Conservation (phyloP, 2,329 filamentous ascomycete genomes). For the Neonectria magnoliae region DNA sequence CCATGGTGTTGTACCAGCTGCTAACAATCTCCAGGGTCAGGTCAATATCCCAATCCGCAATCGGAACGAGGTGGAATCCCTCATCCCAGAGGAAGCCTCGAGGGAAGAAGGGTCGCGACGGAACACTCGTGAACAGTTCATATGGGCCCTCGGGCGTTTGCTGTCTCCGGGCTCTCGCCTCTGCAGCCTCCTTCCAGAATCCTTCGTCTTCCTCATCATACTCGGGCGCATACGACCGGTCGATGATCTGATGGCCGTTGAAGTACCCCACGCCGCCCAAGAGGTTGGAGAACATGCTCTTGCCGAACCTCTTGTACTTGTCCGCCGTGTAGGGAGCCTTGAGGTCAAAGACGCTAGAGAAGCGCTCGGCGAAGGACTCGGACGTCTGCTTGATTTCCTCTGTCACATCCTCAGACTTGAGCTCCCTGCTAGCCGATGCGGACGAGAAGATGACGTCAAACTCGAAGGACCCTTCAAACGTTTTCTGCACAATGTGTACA, state of each 20-base stretch:
- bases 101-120: constrained; percentile 95
- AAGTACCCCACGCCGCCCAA: constrained; percentile 97
- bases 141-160: constrained; percentile 82
- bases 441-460: constrained; percentile 95
- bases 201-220: constrained; percentile 96
- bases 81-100: constrained; percentile 98
- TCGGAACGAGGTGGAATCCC: constrained; percentile 91
- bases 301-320: constrained; percentile 82
- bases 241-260: constrained; percentile 86
- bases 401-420: constrained; percentile 72
- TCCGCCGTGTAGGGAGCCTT: constrained; percentile 78
- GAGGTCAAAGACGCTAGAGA: constrained; percentile 72
- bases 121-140: constrained; percentile 90
- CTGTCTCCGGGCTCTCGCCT: constrained; percentile 75
- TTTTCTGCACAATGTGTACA: constrained; percentile 88
- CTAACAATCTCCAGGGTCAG: constrained; percentile 86
- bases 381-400: constrained; percentile 73
- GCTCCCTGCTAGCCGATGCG: constrained; percentile 67
- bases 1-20: constrained; percentile 97
- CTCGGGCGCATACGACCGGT: constrained; percentile 89
- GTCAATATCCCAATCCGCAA: constrained; percentile 94
- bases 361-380: constrained; percentile 77
- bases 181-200: constrained; percentile 92
- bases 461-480: constrained; percentile 89
- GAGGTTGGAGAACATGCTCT: constrained; percentile 93